A percentile compares a stretch with the other conserved stretches of the same genome.
phyloP scores from a whole-genome alignment of 208 protist genomes.

The Naegleria lovaniensis region DNA sequence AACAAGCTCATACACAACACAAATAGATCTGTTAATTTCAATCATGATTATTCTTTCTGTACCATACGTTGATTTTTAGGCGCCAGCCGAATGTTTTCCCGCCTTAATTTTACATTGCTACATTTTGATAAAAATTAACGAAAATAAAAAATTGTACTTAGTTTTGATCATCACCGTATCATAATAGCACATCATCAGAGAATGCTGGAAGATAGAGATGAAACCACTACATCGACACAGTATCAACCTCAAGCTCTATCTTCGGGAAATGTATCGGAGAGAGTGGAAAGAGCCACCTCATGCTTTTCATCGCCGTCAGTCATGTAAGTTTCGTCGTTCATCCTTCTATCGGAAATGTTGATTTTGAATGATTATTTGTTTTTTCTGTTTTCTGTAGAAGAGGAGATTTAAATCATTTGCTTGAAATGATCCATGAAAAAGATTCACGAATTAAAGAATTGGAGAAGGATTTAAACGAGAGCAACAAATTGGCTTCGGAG shows the following conservation, averaged over 20 bases:
- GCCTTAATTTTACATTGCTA: too few relatives aligned
- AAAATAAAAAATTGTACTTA: neutral
- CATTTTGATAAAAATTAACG: too few relatives aligned
- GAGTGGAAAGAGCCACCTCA: too few relatives aligned
- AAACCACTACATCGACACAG: neutral
- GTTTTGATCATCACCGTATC: too few relatives aligned
- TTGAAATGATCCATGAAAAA: neutral
- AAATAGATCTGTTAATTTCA: neutral
- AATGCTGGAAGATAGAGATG: neutral
- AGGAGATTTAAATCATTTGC: neutral
- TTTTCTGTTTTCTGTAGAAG: neutral
- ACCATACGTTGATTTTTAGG: too few relatives aligned
- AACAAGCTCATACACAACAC: neutral
- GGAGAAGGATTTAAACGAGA: neutral
- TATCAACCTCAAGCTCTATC: neutral
- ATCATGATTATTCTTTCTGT: neutral
- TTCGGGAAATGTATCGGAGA: neutral
- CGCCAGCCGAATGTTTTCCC: neutral
- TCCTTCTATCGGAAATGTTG: too few relatives aligned
- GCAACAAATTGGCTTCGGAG: neutral
- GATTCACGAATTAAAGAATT: neutral
- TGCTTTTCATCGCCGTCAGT: too few relatives aligned
- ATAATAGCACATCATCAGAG: neutral
- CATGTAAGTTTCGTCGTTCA: too few relatives aligned
- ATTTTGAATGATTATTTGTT: too few relatives aligned